A percentile compares a stretch with the other conserved stretches of the same genome.
phyloP scores from a whole-genome alignment of 148 eudicot species.

The Nyssa sinensis region DNA sequence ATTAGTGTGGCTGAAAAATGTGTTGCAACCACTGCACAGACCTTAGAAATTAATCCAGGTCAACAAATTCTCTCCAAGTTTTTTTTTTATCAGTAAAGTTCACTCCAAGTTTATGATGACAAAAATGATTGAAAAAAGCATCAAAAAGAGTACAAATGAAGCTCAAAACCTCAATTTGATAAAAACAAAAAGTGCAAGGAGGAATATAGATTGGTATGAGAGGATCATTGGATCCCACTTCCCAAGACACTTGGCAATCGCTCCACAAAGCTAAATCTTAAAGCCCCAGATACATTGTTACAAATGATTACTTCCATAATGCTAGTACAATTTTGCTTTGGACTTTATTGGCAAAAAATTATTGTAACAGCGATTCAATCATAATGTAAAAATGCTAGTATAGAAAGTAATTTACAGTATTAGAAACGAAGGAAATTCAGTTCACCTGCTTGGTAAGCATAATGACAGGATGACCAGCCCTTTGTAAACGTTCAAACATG shows the following conservation, averaged over 20 bases:
- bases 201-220: background rate
- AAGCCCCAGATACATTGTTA: conserved; percentile 7
- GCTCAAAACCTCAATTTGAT: background rate
- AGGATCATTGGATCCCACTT: conserved; percentile 8
- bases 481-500: conserved; percentile 98
- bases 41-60: no score
- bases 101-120: background rate
- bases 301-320: background rate
- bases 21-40: no score
- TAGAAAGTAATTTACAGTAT: conserved; percentile 10
- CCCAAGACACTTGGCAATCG: conserved; percentile 1
- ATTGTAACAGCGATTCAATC: conserved; percentile 1
- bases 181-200: background rate
- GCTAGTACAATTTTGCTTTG: background rate
- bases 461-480: conserved; percentile 90
- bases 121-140: background rate
- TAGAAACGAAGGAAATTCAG: conserved; percentile 13
- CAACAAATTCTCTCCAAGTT: no score
- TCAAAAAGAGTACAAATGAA: background rate
- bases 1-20: background rate
- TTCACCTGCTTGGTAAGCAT: conserved; percentile 94
- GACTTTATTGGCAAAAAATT: background rate
- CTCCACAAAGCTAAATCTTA: background rate
- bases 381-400: conserved; percentile 1
- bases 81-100: no score